Percentiles rank a stretch among this genome's conserved stretches.
Conservation (phyloP, 2,329 filamentous ascomycete species). For the Achaetomium macrosporum region DNA sequence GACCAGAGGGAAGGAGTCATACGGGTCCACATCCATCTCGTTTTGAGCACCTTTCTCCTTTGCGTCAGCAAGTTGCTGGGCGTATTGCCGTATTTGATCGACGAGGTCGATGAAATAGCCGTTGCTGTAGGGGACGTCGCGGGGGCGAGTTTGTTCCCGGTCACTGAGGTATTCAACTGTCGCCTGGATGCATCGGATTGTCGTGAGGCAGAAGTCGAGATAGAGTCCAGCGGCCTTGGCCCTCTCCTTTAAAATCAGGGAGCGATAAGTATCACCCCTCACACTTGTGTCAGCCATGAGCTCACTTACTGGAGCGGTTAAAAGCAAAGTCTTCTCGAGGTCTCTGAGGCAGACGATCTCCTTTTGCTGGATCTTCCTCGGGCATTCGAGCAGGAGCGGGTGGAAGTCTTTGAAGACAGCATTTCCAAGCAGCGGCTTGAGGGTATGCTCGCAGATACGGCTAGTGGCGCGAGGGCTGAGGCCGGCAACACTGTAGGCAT, state of each 20-base stretch:
- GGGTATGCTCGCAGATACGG: slow-evolving; percentile 73
- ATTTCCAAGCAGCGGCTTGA: slow-evolving; percentile 72
- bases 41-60: slow-evolving; percentile 60
- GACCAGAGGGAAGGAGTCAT: slow-evolving; percentile 31
- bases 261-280: slow-evolving; percentile 63
- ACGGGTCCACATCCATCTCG: slow-evolving; percentile 55
- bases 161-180: slow-evolving; percentile 82
- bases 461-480: slow-evolving; percentile 65
- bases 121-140: slow-evolving; percentile 88
- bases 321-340: slow-evolving; percentile 87
- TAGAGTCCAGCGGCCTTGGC: slow-evolving; percentile 66
- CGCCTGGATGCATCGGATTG: slow-evolving; percentile 83
- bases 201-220: slow-evolving; percentile 83
- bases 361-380: slow-evolving; percentile 72
- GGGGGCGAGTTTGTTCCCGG: slow-evolving; percentile 75
- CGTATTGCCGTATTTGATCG: slow-evolving; percentile 88
- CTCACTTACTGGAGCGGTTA: slow-evolving; percentile 87
- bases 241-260: slow-evolving; percentile 69
- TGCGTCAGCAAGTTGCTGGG: slow-evolving; percentile 70
- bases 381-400: slow-evolving; percentile 70
- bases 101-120: slow-evolving; percentile 96
- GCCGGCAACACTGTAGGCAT: slow-evolving; percentile 46
- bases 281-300: slow-evolving; percentile 45
- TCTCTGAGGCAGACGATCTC: slow-evolving; percentile 88
- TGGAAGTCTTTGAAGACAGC: slow-evolving; percentile 72